Percentiles rank a stretch among this genome's conserved stretches.
Conservation (phyloP, 306 rosid species). For the Quillaja saponaria region DNA sequence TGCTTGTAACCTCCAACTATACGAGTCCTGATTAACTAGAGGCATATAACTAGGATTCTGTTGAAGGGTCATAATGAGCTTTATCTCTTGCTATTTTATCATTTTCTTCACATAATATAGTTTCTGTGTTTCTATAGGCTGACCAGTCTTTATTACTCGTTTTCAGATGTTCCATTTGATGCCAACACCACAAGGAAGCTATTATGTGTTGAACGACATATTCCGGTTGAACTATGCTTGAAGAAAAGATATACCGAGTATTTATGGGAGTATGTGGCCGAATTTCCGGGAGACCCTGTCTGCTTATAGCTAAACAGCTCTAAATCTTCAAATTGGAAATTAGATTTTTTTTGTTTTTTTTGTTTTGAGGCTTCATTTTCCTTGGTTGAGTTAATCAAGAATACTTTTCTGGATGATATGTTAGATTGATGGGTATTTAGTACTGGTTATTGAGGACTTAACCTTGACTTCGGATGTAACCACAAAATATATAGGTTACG, state of each 20-base stretch:
- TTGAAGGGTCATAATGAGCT: too few species aligned
- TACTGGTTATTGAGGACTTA: slow-evolving; percentile 37
- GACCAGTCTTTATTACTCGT: slow-evolving; percentile 7
- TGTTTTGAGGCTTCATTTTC: slow-evolving; percentile 41
- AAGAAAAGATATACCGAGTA: slow-evolving; percentile 26
- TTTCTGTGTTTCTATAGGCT: too few species aligned
- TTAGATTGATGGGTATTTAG: slow-evolving; percentile 28
- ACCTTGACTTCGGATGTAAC: background rate
- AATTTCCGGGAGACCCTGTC: slow-evolving; percentile 14
- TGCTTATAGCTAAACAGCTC: slow-evolving; percentile 36
- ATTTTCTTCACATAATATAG: too few species aligned
- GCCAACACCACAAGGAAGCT: slow-evolving; percentile 89
- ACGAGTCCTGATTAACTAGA: too few species aligned
- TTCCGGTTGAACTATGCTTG: slow-evolving; percentile 96
- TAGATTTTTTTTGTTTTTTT: slow-evolving; percentile 40
- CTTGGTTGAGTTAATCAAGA: slow-evolving; percentile 36
- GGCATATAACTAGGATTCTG: too few species aligned
- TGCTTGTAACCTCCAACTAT: too few species aligned
- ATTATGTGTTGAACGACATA: slow-evolving; percentile 82
- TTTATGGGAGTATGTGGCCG: slow-evolving; percentile 22
- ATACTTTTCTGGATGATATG: slow-evolving; percentile 30
- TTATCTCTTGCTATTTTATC: too few species aligned
- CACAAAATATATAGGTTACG: background rate
- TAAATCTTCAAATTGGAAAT: slow-evolving; percentile 31
- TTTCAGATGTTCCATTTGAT: slow-evolving; percentile 97